A percentile compares a stretch with the other conserved stretches of the same genome.
phyloP scores from a whole-genome alignment of 768 basidiomycete genomes.

The Hypsizygus marmoreus region DNA sequence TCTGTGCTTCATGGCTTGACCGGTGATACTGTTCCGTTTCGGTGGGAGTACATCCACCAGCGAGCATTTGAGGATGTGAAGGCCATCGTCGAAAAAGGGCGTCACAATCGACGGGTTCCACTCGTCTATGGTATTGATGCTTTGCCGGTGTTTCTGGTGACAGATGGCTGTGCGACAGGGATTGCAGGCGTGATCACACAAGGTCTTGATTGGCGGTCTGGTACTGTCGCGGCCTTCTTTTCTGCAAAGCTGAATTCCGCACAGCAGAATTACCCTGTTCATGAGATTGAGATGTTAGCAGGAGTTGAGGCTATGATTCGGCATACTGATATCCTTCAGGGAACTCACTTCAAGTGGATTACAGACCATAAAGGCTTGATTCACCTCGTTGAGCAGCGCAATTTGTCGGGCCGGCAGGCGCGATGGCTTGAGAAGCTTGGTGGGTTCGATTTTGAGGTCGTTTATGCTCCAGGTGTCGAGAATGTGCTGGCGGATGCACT shows the following conservation, averaged over 20 bases:
- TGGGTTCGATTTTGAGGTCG: slow-evolving; percentile 37
- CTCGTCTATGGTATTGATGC: slow-evolving; percentile 19
- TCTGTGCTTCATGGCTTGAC: slow-evolving; percentile 21
- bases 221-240: slow-evolving; percentile 35
- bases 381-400: slow-evolving; percentile 31
- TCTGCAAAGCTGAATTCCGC: slow-evolving; percentile 35
- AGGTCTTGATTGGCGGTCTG: slow-evolving; percentile 26
- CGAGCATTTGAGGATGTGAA: slow-evolving; percentile 41
- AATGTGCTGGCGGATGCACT: slow-evolving; percentile 44
- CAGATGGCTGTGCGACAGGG: slow-evolving; percentile 32
- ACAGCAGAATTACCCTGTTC: slow-evolving; percentile 38
- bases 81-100: slow-evolving; percentile 10
- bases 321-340: slow-evolving; percentile 30
- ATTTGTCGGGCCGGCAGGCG: slow-evolving; percentile 36
- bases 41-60: slow-evolving; percentile 25
- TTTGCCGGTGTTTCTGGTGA: slow-evolving; percentile 28
- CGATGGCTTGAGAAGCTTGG: slow-evolving; percentile 41
- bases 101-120: slow-evolving; percentile 19
- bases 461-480: slow-evolving; percentile 33
- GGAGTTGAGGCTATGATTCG: slow-evolving; percentile 36
- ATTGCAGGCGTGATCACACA: slow-evolving; percentile 30
- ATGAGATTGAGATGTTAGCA: slow-evolving; percentile 41
- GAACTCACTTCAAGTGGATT: slow-evolving; percentile 25
- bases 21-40: slow-evolving; percentile 21
- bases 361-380: slow-evolving; percentile 38